Percentiles rank a stretch among this genome's conserved stretches.
These are phyloP conservation scores for Argentina anserina DNA, from an alignment of 306 rosid genomes.

Conservation along the genomic window DNA sequence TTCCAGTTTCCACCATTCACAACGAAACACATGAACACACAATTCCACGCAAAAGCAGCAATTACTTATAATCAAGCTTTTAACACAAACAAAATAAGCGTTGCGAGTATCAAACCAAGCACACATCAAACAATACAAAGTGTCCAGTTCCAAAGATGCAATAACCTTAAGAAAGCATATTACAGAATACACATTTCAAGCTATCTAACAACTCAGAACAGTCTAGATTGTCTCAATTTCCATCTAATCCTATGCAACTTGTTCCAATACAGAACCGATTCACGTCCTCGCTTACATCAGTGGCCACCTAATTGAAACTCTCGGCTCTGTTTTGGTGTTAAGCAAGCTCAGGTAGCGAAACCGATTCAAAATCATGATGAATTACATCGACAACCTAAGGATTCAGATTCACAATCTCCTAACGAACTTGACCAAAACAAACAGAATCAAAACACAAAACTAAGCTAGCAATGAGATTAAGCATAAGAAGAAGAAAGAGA, in stretches of 20 bases:
- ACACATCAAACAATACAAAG: neutral
- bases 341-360: neutral
- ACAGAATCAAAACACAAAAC: neutral
- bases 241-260: neutral
- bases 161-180: neutral
- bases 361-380: neutral
- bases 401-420: slow-evolving; percentile 10
- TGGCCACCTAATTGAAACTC: neutral
- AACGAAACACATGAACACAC: neutral
- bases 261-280: neutral
- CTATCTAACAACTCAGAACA: neutral
- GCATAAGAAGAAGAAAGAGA: neutral
- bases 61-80: neutral
- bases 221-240: neutral
- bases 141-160: neutral
- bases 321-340: neutral
- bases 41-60: neutral
- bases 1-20: neutral
- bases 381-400: neutral
- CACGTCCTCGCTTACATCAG: neutral
- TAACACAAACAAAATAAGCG: neutral
- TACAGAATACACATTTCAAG: neutral
- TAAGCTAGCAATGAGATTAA: neutral
- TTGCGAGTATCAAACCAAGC: neutral
- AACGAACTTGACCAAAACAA: neutral